Percentiles rank a stretch among this genome's conserved stretches.
Evolutionary conservation across 176 grass and related monocot species (phyloP).

Genomic region (Aegilops sharonensis): DNA sequence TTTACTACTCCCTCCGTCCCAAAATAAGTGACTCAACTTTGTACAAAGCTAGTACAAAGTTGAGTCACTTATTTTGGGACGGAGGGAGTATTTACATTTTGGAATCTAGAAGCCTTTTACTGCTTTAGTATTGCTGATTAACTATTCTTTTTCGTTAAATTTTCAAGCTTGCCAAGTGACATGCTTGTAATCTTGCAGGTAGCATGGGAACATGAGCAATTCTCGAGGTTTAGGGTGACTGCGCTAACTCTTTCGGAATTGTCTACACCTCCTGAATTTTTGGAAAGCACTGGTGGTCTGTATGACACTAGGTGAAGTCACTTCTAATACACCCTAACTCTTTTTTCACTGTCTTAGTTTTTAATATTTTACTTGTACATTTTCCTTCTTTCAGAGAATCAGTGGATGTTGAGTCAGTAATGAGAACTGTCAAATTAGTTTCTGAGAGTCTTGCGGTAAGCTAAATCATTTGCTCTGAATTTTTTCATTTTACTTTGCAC

Average conservation of each 20-base stretch:
- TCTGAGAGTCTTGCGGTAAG: slow-evolving; percentile 89
- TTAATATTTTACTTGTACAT: background rate
- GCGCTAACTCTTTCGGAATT: slow-evolving; percentile 90
- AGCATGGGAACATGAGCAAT: slow-evolving; percentile 98
- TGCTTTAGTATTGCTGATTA: slow-evolving; percentile 13
- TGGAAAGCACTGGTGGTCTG: slow-evolving; percentile 77
- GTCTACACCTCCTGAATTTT: slow-evolving; percentile 79
- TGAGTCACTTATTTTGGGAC: too few species aligned
- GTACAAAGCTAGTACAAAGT: too few species aligned
- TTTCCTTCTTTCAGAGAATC: slow-evolving; percentile 60
- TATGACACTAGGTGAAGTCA: slow-evolving; percentile 71
- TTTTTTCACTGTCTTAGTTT: slow-evolving; percentile 2
- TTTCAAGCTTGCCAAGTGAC: background rate
- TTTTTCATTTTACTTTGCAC: background rate
- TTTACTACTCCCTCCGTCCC: too few species aligned
- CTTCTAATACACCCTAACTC: background rate
- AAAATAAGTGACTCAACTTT: too few species aligned
- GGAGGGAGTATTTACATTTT: background rate
- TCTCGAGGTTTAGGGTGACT: slow-evolving; percentile 97
- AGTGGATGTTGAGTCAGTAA: slow-evolving; percentile 59
- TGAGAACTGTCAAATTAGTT: slow-evolving; percentile 82
- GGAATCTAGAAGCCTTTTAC: background rate
- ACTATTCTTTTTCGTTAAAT: background rate
- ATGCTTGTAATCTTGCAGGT: slow-evolving; percentile 61
- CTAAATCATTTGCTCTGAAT: slow-evolving; percentile 25